Base-by-base conservation (phyloP, 2,329 filamentous ascomycete species). In the Fusarium cyanostomum region DNA sequence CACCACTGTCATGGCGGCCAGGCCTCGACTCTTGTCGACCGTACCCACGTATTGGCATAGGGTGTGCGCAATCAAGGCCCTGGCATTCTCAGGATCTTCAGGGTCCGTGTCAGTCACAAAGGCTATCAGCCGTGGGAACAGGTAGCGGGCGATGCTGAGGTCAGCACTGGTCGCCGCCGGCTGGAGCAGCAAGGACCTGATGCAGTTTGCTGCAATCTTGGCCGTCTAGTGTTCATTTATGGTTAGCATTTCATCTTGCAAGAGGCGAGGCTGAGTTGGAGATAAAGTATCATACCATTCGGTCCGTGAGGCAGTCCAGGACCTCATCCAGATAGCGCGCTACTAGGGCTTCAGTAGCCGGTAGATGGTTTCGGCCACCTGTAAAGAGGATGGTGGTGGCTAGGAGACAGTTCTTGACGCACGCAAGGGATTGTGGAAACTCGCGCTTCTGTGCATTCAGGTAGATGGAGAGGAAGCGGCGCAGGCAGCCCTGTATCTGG, bases 341-440 rank as follows among this genome's bases (percentile, higher is more conserved):
- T 41, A 97, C 85, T 1, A 96, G 82, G 8, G 89, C 86, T 68
- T 98, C 94, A 37, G 85, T 86, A 1, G 91, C 85, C 1, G 88
- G 86, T 52, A 98, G 84, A 38, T 89, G 84, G 65, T 91, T 91
- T 58, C 87, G 84, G 7, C 92, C 91, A 35, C 89, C 89, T 8
- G 92, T 97, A 59, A 99, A 88, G 8, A 99, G 84, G 58, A 99
- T 91, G 0, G 95, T 97, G 42, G 90, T 89, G 1, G 93, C 92
- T 43, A 99, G 82, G 6, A 99, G 85, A 5, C 90, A 91, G 72
- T 98, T 99, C 81, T 96, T 97, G 71, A 97, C 94, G 74, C 93
- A 96, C 2, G 90, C 82, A 21, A 99, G 82, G 4, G 93, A 92
- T 6, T 90, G 88, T 16, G 94, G 88, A 8, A 75, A 78, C 71